Evolutionary conservation across 2,329 filamentous ascomycete species (phyloP), one percentile per base, ranked within the genome.

Genomic region (Epichloe uncinata): DNA sequence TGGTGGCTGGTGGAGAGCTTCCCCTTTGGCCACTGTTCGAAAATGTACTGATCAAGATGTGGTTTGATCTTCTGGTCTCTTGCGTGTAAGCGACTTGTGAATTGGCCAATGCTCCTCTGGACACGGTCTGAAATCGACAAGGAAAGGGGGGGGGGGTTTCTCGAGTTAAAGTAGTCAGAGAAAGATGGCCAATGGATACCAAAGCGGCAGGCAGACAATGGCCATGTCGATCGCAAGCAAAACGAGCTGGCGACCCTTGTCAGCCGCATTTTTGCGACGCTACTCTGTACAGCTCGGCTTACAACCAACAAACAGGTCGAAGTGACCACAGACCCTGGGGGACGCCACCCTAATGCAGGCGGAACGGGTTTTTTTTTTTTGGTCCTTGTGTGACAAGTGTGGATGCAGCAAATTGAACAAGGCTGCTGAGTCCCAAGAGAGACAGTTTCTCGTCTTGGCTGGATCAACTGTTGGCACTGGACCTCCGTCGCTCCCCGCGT

Each of bases 131-230:
- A 26, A 35, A 3, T 44, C 50, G 47, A 3, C 26, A 30, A 54
- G 45, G 38, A 50, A 50, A 46, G 37, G 51, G 53, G 52, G 48
- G 33, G 51, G 52, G 52, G 48, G 33, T 15, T 43, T 20, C 49
- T 20, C 40, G 47, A 36, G 15, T 49, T 42, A 44, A 47, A 52
- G 43, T 51, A 53, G 50, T 51, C 26, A 20, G 53, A 45, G 48
- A 50, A 42, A 35, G 22, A 47, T 42, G 30, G 35, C 22, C 42
- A 43, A 36, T 46, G 51, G 49, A 50, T 48, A 26, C 48, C 45
- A 49, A 51, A 44, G 43, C 37, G 53, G 52, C 42, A 46, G 45
- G 52, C 42, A 46, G 45, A 56, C 52, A 51, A 54, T 51, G 46
- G 38, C 47, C 50, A 50, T 52, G 48, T 51, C 50, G 43, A 47